A percentile compares a stretch with the other conserved stretches of the same genome.
Evolutionary conservation across 768 basidiomycete genomes (phyloP).

Genomic region (Termitomyces sp.): DNA sequence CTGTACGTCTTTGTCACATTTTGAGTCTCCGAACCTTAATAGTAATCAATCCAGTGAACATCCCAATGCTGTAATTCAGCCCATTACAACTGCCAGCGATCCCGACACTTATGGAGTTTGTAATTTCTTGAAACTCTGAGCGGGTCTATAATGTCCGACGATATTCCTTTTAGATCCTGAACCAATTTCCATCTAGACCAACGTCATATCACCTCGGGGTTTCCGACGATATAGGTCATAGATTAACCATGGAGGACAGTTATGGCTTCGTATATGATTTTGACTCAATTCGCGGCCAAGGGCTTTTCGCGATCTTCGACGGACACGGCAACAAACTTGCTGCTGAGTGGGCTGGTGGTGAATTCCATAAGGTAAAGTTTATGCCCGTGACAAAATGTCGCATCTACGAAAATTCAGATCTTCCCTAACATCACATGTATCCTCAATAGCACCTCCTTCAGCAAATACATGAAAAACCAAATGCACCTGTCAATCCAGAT

Average conservation of each 20-base stretch:
- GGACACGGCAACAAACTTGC: constrained; percentile 14
- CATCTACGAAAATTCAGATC: not conserved
- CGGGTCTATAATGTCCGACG: not conserved
- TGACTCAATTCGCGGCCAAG: constrained; percentile 11
- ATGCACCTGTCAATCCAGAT: constrained; percentile 6
- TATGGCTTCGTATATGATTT: constrained; percentile 13
- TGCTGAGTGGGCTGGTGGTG: constrained; percentile 13
- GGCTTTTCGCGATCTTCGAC: constrained; percentile 12
- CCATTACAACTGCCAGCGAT: constrained; percentile 8
- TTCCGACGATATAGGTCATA: constrained; percentile 3
- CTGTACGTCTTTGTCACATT: constrained; percentile 3
- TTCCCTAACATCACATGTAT: not conserved
- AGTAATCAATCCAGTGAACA: not conserved
- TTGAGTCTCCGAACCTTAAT: not conserved
- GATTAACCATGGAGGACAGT: constrained; percentile 13
- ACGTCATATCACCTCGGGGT: constrained; percentile 10
- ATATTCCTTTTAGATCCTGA: constrained; percentile 4
- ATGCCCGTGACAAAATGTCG: not conserved
- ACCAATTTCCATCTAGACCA: constrained; percentile 7
- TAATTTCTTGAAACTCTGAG: not conserved
- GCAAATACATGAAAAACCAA: constrained; percentile 7
- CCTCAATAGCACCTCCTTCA: constrained; percentile 10
- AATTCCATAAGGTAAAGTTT: constrained; percentile 13
- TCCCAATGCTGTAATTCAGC: constrained; percentile 6
- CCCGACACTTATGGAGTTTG: constrained; percentile 11